phyloP scores from a whole-genome alignment of 179 eudicot species.

The Heliamphora pulchella region DNA sequence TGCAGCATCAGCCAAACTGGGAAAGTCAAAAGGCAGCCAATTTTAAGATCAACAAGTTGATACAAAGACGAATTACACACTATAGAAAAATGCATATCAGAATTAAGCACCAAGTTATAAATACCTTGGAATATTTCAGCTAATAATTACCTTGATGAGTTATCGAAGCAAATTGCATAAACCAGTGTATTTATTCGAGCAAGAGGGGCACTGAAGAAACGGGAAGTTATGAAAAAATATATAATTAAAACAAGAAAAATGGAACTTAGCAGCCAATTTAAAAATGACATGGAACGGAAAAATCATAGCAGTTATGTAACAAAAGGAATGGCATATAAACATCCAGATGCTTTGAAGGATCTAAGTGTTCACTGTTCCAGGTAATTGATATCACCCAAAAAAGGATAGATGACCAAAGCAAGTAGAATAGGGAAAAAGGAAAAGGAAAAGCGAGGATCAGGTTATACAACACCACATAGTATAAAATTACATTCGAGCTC shows the following conservation, averaged over 20 bases:
- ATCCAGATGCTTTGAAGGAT: background rate
- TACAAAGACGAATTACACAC: background rate
- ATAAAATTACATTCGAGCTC: background rate
- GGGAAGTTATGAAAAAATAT: constrained; percentile 9
- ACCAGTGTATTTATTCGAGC: constrained; percentile 70
- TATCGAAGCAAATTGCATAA: constrained; percentile 76
- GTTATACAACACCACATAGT: background rate
- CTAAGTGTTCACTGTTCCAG: background rate
- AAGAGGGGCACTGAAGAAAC: constrained; percentile 58
- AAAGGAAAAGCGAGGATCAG: background rate
- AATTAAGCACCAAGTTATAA: constrained; percentile 9
- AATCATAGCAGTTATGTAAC: background rate
- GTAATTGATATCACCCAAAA: background rate
- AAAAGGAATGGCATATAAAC: background rate
- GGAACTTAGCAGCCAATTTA: background rate
- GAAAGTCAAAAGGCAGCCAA: constrained; percentile 11
- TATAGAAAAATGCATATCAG: background rate
- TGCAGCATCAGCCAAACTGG: constrained; percentile 71
- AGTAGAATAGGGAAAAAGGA: background rate
- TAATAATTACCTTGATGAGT: constrained; percentile 65
- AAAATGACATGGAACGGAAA: background rate
- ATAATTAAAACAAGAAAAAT: background rate
- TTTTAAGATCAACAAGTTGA: constrained; percentile 1
- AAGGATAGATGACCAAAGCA: background rate
- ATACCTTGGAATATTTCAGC: background rate